Conservation (phyloP, 176 grass and related monocot genomes). For the Oryza glumipatula region DNA sequence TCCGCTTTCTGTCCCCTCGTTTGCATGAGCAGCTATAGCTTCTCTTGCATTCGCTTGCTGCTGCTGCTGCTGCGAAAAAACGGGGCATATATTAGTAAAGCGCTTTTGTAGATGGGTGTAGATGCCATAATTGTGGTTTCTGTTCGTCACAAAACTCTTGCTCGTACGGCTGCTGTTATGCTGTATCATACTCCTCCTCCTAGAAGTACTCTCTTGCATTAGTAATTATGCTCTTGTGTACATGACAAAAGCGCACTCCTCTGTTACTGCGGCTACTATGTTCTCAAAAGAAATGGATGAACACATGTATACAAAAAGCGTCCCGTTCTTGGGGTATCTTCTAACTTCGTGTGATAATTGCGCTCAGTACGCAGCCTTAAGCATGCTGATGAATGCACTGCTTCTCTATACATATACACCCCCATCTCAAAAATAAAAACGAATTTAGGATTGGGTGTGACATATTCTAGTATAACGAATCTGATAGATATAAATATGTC, state of each 20-base stretch:
- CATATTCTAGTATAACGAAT: too few relatives aligned
- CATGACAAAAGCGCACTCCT: background rate
- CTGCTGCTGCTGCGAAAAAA: background rate
- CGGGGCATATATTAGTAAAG: conserved; percentile 13
- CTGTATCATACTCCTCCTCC: background rate
- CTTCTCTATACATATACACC: background rate
- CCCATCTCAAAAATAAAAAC: too few relatives aligned
- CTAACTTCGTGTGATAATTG: conserved; percentile 39
- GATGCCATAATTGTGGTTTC: conserved; percentile 38
- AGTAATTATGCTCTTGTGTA: conserved; percentile 19
- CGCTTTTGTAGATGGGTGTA: conserved; percentile 26
- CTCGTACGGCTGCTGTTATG: background rate
- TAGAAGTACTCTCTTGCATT: background rate
- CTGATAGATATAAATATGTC: too few relatives aligned
- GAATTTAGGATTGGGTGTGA: too few relatives aligned
- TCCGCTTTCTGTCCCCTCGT: background rate
- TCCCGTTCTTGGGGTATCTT: background rate
- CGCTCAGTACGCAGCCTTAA: background rate
- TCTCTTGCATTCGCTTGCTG: background rate
- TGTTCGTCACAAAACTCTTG: conserved; percentile 14
- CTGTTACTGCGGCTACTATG: background rate
- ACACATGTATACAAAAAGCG: background rate
- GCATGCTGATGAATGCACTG: background rate
- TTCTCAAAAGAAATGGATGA: conserved; percentile 13
- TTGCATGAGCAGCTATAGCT: background rate